Evolutionary conservation across 2,329 filamentous ascomycete species (phyloP), one percentile per base, ranked within the genome.

Genomic region (Xylariales sp.): DNA sequence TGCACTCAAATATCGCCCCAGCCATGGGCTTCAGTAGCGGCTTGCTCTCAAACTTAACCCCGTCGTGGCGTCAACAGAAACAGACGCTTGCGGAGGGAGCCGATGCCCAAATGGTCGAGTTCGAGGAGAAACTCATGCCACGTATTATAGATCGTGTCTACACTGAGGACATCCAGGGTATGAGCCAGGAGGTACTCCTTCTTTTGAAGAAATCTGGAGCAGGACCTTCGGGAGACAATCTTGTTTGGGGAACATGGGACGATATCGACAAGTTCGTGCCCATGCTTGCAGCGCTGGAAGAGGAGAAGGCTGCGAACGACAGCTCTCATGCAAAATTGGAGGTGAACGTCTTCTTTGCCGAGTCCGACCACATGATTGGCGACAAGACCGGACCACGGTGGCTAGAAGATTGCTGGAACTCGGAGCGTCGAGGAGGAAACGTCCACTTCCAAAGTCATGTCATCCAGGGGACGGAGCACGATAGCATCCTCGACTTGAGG

Each of bases 281-380:
- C 15, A 22, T 48, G 20, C 24, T 54, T 12, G 50, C 50, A 3
- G 31, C 45, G 36, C 38, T 25, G 8, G 51, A 51, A 35, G 40
- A 15, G 16, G 29, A 44, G 19, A 19, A 41, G 31, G 21, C 29
- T 6, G 15, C 9, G n/a, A 28, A 9, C 11, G 20, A 21, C 7
- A 27, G 8, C 10, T 22, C 11, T 12, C 14, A 40, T 4, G 9
- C 10, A 19, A 40, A 42, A 12, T 46, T 52, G 7, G 33, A 28
- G 20, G 44, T 53, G n/a, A 20, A 44, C 5, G 46, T 52, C 8
- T 53, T 48, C 39, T 53, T 48, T 39, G 47, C 52, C 5, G 51
- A 51, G 32, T 40, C 47, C 3, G 52, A 54, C 20, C 21, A 19
- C 14, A 52, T 54, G 37, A 54, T 54, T 24, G 51, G 52, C 2